phyloP scores from a whole-genome alignment of 2,329 filamentous ascomycete species.

The Colletotrichum eleusines region DNA sequence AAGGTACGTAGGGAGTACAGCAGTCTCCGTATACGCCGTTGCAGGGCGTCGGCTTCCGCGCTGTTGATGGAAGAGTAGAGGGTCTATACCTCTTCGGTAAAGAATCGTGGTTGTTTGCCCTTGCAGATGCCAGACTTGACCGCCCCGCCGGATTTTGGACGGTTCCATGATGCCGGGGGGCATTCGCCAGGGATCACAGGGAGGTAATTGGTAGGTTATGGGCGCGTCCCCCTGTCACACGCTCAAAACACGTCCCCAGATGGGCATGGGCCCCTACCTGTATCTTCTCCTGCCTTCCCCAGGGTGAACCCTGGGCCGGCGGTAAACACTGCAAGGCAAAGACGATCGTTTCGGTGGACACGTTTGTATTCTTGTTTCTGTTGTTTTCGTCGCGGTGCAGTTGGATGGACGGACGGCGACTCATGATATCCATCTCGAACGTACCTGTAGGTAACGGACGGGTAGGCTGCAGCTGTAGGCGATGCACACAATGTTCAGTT shows the following conservation, averaged over 20 bases:
- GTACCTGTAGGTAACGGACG: conserved; percentile 7
- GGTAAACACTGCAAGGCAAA: background rate
- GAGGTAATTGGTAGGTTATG: background rate
- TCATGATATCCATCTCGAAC: background rate
- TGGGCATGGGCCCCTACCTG: conserved; percentile 23
- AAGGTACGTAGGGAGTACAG: too few relatives aligned
- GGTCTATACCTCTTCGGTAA: conserved; percentile 28
- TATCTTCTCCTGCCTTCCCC: too few relatives aligned
- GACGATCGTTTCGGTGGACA: background rate
- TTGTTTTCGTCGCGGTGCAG: conserved; percentile 10
- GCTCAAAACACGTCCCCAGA: conserved; percentile 36
- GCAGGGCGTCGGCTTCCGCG: conserved; percentile 24
- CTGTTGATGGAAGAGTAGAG: conserved; percentile 36
- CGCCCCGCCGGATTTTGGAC: conserved; percentile 26
- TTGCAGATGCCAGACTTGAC: conserved; percentile 29
- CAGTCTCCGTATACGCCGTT: conserved; percentile 1
- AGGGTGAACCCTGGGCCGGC: conserved; percentile 8
- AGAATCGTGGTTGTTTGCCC: conserved; percentile 20
- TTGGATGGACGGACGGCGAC: conserved; percentile 14
- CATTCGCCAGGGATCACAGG: conserved; percentile 28
- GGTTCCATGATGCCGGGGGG: conserved; percentile 2
- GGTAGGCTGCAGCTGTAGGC: background rate
- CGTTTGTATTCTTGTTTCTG: conserved; percentile 6
- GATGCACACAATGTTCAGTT: background rate
- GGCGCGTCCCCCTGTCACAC: conserved; percentile 38